Conservation (phyloP, 2,329 filamentous ascomycete species). For the Nemania sp. region DNA sequence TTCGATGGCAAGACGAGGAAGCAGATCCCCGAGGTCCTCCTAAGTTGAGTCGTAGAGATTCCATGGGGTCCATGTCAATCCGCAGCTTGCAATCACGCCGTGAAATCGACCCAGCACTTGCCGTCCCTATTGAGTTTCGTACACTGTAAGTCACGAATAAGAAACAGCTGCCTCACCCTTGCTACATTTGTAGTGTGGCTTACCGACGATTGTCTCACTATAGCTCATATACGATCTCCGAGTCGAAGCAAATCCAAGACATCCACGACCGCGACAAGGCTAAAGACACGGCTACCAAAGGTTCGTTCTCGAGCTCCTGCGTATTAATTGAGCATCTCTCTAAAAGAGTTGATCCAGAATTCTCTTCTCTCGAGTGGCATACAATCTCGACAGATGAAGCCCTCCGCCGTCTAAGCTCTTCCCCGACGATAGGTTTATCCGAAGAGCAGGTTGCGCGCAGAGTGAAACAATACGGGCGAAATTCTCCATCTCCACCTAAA, state of each 20-base stretch:
- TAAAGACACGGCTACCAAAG: constrained; percentile 58
- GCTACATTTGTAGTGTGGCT: not conserved
- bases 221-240: constrained; percentile 68
- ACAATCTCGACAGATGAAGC: constrained; percentile 68
- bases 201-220: constrained; percentile 27
- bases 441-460: constrained; percentile 66
- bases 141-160: constrained; percentile 58
- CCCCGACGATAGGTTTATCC: constrained; percentile 69
- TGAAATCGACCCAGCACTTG: constrained; percentile 56
- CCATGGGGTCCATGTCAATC: constrained; percentile 57
- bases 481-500: constrained; percentile 74
- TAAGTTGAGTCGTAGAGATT: constrained; percentile 46
- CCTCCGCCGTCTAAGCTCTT: constrained; percentile 69
- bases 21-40: constrained; percentile 44
- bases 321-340: not conserved
- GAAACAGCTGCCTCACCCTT: not conserved
- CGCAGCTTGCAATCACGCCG: constrained; percentile 54
- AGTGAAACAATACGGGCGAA: constrained; percentile 71
- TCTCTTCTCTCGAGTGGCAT: constrained; percentile 77
- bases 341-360: constrained; percentile 57
- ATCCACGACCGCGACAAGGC: constrained; percentile 55
- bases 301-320: constrained; percentile 25
- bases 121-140: constrained; percentile 66
- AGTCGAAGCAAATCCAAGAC: constrained; percentile 61
- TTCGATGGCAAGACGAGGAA: constrained; percentile 56